Base-by-base conservation (phyloP, 192 early-diverging fungal genomes). In the Podila epigama region DNA sequence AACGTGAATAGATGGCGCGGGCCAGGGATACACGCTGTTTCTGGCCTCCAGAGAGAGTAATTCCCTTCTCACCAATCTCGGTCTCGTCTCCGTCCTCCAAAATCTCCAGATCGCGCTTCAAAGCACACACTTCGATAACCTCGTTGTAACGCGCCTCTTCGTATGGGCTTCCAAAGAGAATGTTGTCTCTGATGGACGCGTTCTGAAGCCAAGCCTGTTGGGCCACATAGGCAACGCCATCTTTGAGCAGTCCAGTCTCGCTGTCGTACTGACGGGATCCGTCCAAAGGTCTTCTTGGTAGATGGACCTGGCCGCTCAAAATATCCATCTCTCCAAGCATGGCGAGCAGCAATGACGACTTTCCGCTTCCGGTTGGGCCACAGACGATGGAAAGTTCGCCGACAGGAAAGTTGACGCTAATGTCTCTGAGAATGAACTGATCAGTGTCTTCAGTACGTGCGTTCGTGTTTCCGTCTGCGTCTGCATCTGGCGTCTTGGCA, bases 311-410 rank as follows among this genome's bases (percentile, higher is more conserved):
- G 5, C 79, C 79, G 10, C 42, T 32, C 33, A 81, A 56, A 13
- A 81, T 35, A 55, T 73, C 70, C 89, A 96, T 93, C 68, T 95
- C 93, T 35, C 92, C 93, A 4, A 94, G 71, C 44, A 94, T 84
- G 20, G 92, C 92, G 31, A 88, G 36, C 25, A 94, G 69, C 20
- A 96, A 69, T 11, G 87, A 87, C 7, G 89, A 83, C 73, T 97
- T 97, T 51, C 95, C 95, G 7, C 85, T 73, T 10, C 92, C 95
- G 3, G 94, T 95, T 2, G 90, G 79, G 32, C 95, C 95, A 20
- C 84, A 87, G 8, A 96, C 64, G 18, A 94, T 83, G 20, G 87
- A 87, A 6, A 93, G 83, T 41, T 86, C 88, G 16, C 89, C 88
- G 7, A 64, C 42, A 0, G 88, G 87, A 73, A 95, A 89, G 5